phyloP scores from a whole-genome alignment of 768 basidiomycete genomes.

The Auricularia auricula-judae region DNA sequence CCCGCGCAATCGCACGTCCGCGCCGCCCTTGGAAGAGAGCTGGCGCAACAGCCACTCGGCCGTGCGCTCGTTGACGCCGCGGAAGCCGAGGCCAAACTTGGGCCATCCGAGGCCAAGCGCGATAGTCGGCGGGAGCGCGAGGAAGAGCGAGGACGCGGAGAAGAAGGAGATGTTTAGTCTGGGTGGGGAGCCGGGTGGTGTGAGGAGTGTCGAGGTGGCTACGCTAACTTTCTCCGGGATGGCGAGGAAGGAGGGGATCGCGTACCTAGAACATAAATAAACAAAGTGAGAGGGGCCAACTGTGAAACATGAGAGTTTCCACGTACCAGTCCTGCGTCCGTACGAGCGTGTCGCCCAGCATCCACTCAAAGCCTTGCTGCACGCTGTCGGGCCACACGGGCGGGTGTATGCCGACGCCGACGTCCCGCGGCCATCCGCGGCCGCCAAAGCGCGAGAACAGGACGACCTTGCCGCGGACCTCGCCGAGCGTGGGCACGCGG shows the following conservation, averaged over 20 bases:
- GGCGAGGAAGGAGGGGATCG: conserved; percentile 62
- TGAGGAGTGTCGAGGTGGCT: conserved; percentile 42
- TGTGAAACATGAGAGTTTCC: not conserved
- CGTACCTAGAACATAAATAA: conserved; percentile 44
- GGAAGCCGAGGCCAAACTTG: conserved; percentile 60
- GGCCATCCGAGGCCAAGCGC: conserved; percentile 85
- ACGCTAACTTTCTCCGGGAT: conserved; percentile 74
- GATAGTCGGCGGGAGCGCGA: conserved; percentile 65
- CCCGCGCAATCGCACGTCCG: conserved; percentile 47
- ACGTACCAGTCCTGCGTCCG: conserved; percentile 78
- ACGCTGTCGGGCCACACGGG: conserved; percentile 74
- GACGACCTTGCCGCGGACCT: conserved; percentile 77
- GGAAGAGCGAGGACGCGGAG: conserved; percentile 71
- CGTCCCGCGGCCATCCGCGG: conserved; percentile 57
- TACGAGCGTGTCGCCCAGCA: conserved; percentile 55
- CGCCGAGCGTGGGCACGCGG: conserved; percentile 66
- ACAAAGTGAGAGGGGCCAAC: not conserved
- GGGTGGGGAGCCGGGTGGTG: conserved; percentile 23
- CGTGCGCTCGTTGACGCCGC: conserved; percentile 74
- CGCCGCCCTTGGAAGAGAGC: conserved; percentile 19
- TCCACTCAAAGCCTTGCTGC: conserved; percentile 68
- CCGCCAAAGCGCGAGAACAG: conserved; percentile 81
- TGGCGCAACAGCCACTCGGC: conserved; percentile 57
- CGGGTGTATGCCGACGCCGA: conserved; percentile 80
- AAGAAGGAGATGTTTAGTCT: conserved; percentile 67